These are phyloP conservation scores for Dendryphion nanum DNA, from an alignment of 2,329 filamentous ascomycete species.

Conservation along the genomic window DNA sequence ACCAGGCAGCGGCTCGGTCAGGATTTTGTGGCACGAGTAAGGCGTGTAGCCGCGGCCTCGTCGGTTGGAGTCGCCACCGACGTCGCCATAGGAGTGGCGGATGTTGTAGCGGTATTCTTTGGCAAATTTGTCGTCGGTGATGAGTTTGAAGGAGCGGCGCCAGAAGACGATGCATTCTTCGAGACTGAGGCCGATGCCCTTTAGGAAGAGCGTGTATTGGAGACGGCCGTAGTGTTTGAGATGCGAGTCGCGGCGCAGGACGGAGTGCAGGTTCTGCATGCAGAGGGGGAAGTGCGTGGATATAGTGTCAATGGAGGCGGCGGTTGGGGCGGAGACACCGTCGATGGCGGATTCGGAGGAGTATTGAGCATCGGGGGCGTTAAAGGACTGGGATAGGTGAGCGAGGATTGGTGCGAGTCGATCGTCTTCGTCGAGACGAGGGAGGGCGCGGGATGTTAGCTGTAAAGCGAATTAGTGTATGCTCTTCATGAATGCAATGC, in stretches of 20 bases:
- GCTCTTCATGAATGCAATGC: background rate
- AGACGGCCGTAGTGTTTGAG: slow-evolving; percentile 90
- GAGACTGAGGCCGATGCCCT: slow-evolving; percentile 88
- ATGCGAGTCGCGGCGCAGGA: slow-evolving; percentile 81
- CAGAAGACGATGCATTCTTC: slow-evolving; percentile 92
- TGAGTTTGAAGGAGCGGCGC: slow-evolving; percentile 79
- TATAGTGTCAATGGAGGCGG: slow-evolving; percentile 68
- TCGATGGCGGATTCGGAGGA: slow-evolving; percentile 72
- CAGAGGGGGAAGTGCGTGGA: slow-evolving; percentile 84
- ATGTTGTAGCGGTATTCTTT: slow-evolving; percentile 98
- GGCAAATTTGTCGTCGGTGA: slow-evolving; percentile 92
- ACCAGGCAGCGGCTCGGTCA: slow-evolving; percentile 83
- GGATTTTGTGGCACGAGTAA: slow-evolving; percentile 91
- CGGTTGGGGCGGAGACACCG: slow-evolving; percentile 61
- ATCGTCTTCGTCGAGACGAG: slow-evolving; percentile 93
- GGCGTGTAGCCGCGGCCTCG: slow-evolving; percentile 85
- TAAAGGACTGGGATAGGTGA: slow-evolving; percentile 93
- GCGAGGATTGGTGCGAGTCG: slow-evolving; percentile 73
- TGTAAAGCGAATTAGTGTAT: slow-evolving; percentile 33
- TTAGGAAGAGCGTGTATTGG: slow-evolving; percentile 95
- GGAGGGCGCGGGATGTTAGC: slow-evolving; percentile 86
- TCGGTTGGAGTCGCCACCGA: slow-evolving; percentile 86
- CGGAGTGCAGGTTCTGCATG: slow-evolving; percentile 88
- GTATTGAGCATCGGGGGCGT: slow-evolving; percentile 84
- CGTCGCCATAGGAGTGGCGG: slow-evolving; percentile 91